phyloP scores from a whole-genome alignment of 352 stramenopile genomes.

The Globisporangium nodosum region DNA sequence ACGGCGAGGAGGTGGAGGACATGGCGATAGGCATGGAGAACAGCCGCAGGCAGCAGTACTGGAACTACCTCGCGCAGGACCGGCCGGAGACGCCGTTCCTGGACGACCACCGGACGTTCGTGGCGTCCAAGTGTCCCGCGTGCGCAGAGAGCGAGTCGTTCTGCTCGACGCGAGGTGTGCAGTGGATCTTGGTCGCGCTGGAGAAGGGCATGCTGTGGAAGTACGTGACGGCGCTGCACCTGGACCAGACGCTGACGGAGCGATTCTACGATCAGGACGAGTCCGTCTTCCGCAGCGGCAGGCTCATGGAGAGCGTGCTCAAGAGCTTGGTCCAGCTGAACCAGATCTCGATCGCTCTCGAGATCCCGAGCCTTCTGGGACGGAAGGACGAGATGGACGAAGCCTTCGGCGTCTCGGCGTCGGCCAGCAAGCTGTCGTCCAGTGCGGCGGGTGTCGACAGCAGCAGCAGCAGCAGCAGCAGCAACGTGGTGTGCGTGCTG shows the following conservation, averaged over 20 bases:
- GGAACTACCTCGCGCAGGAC: constrained; percentile 59
- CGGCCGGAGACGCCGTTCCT: constrained; percentile 37
- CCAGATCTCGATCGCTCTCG: constrained; percentile 38
- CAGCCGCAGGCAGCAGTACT: constrained; percentile 24
- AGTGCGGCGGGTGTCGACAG: neutral
- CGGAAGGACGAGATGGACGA: constrained; percentile 39
- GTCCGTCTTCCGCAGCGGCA: constrained; percentile 36
- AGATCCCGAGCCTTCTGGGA: constrained; percentile 44
- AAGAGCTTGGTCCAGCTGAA: constrained; percentile 43
- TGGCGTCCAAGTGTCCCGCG: constrained; percentile 39
- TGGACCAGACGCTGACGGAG: constrained; percentile 33
- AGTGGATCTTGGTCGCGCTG: constrained; percentile 67
- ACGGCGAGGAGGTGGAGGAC: constrained; percentile 1
- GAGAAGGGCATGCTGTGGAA: constrained; percentile 48
- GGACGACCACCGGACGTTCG: constrained; percentile 60
- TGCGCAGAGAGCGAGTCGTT: constrained; percentile 54
- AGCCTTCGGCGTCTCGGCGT: constrained; percentile 23
- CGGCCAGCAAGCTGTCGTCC: neutral
- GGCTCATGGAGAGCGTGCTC: constrained; percentile 43
- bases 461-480: constrained; percentile 6
- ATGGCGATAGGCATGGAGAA: neutral
- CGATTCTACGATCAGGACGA: constrained; percentile 49
- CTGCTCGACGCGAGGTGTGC: constrained; percentile 61
- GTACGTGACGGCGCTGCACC: constrained; percentile 50
- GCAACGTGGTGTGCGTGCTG: constrained; percentile 36